A percentile compares a stretch with the other conserved stretches of the same genome.
phyloP scores from a whole-genome alignment of 768 basidiomycete genomes.

The Cystofilobasidium bisporidii region DNA sequence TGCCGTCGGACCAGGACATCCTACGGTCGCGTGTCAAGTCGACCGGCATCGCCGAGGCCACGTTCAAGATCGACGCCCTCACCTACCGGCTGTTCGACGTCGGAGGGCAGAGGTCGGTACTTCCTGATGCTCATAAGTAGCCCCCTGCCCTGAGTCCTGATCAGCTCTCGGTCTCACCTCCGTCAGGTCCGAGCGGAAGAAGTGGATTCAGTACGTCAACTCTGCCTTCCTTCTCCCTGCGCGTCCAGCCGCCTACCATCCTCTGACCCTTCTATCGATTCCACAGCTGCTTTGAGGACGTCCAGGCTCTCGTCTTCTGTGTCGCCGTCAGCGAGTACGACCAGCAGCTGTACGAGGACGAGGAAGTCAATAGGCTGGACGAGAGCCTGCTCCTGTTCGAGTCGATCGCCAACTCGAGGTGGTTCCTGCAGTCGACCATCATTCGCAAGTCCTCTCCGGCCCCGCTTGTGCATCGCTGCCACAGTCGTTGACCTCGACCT shows the following conservation, averaged over 20 bases:
- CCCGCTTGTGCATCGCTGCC: no score
- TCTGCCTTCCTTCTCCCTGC: background rate
- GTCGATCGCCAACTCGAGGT: slow-evolving; percentile 21
- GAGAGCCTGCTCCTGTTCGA: slow-evolving; percentile 25
- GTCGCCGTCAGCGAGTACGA: slow-evolving; percentile 88
- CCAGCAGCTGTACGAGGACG: slow-evolving; percentile 73
- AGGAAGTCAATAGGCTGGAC: slow-evolving; percentile 54
- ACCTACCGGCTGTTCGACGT: slow-evolving; percentile 87
- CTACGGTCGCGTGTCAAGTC: slow-evolving; percentile 67
- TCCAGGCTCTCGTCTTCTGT: slow-evolving; percentile 82
- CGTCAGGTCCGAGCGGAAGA: slow-evolving; percentile 47
- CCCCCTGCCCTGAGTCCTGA: no score
- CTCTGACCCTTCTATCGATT: background rate
- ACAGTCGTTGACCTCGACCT: no score
- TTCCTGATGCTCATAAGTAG: no score
- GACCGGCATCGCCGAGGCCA: slow-evolving; percentile 81
- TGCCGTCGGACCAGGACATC: slow-evolving; percentile 6
- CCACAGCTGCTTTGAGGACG: slow-evolving; percentile 68
- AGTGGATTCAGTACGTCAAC: slow-evolving; percentile 66
- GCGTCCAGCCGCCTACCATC: background rate
- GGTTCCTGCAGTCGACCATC: slow-evolving; percentile 41
- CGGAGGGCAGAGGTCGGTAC: slow-evolving; percentile 77
- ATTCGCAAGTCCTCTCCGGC: slow-evolving; percentile 42
- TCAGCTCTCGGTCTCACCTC: no score
- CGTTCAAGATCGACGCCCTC: slow-evolving; percentile 41